phyloP scores from a whole-genome alignment of 805 yeast species.

The Vanderwaltozyma verrucispora region DNA sequence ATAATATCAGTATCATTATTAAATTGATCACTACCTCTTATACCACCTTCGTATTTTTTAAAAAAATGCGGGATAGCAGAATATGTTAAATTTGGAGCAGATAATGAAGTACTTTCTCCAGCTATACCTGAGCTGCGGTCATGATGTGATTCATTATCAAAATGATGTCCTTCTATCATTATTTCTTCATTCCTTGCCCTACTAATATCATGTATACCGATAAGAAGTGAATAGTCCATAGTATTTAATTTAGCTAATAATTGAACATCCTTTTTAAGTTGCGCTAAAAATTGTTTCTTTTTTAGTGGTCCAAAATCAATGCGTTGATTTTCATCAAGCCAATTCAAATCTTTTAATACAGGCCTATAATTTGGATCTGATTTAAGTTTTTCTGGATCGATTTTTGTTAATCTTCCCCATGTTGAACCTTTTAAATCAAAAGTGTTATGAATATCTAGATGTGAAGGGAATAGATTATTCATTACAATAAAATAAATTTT shows the following conservation, averaged over 20 bases:
- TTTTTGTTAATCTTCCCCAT: slow-evolving; percentile 57
- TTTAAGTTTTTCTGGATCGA: slow-evolving; percentile 15
- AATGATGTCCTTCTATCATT: slow-evolving; percentile 14
- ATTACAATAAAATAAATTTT: slow-evolving; percentile 90
- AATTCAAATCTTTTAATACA: slow-evolving; percentile 80
- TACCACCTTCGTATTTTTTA: slow-evolving; percentile 79
- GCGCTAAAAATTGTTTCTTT: slow-evolving; percentile 47
- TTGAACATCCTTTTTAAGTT: slow-evolving; percentile 64
- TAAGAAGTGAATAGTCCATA: slow-evolving; percentile 88
- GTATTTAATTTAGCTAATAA: slow-evolving; percentile 67
- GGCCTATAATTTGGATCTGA: slow-evolving; percentile 23
- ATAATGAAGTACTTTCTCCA: background rate
- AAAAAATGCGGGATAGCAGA: slow-evolving; percentile 34
- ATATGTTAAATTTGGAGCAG: background rate
- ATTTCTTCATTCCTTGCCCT: slow-evolving; percentile 35
- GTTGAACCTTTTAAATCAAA: slow-evolving; percentile 93
- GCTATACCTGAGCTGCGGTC: background rate
- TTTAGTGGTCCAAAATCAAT: slow-evolving; percentile 73
- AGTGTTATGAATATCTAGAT: slow-evolving; percentile 70
- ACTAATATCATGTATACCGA: slow-evolving; percentile 77
- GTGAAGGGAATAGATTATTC: slow-evolving; percentile 96
- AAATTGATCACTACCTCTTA: slow-evolving; percentile 49
- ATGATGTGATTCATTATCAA: slow-evolving; percentile 2
- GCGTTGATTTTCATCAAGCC: slow-evolving; percentile 56
- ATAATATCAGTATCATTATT: slow-evolving; percentile 50